Evolutionary conservation across 163 green algal genomes (phyloP).

Genomic region (Scenedesmus sp.): DNA sequence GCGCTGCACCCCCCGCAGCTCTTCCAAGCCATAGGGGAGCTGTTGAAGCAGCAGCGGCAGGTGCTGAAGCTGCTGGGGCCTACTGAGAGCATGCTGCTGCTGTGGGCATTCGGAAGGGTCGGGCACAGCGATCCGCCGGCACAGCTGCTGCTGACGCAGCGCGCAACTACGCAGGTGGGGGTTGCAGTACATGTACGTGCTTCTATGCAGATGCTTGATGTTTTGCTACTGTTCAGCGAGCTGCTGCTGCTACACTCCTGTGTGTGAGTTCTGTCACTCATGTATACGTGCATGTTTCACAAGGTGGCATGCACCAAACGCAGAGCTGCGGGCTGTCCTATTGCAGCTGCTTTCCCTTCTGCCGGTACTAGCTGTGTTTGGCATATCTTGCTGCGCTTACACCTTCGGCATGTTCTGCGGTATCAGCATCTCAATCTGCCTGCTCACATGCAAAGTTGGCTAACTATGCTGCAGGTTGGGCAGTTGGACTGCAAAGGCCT

Average conservation of each 20-base stretch:
- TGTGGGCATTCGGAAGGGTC: slow-evolving; percentile 37
- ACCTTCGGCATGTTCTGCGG: too few relatives aligned
- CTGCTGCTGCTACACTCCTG: neutral
- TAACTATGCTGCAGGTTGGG: slow-evolving; percentile 13
- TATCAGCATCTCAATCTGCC: too few relatives aligned
- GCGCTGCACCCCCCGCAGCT: slow-evolving; percentile 42
- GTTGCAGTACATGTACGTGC: neutral
- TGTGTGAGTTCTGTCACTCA: neutral
- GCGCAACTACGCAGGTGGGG: slow-evolving; percentile 32
- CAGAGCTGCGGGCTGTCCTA: neutral
- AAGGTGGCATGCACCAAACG: neutral
- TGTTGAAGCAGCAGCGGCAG: slow-evolving; percentile 41
- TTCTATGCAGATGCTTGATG: neutral
- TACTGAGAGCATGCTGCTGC: slow-evolving; percentile 35
- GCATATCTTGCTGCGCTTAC: too few relatives aligned
- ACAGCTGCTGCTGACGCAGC: slow-evolving; percentile 43
- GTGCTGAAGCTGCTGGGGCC: slow-evolving; percentile 37
- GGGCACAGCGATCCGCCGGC: slow-evolving; percentile 10
- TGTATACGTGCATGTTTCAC: too few relatives aligned
- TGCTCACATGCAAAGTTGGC: too few relatives aligned
- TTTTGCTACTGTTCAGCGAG: neutral
- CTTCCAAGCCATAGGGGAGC: neutral
- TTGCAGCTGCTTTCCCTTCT: neutral
- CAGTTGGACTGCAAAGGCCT: slow-evolving; percentile 35
- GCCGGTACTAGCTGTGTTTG: too few relatives aligned